phyloP scores from a whole-genome alignment of 306 rosid species.

The Castanea crenata region DNA sequence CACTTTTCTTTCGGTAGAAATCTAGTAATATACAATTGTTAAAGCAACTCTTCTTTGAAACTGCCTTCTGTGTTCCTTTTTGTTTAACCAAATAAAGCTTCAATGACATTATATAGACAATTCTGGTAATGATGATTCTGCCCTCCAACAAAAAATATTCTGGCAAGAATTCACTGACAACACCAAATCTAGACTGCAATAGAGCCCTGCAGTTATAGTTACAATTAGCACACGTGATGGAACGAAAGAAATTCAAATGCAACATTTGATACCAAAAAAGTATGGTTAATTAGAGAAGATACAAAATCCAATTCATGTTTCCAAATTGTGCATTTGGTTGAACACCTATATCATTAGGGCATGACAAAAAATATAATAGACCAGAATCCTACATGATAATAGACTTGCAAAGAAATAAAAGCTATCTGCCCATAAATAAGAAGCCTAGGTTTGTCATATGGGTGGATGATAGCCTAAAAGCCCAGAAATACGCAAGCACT shows the following conservation, averaged over 20 bases:
- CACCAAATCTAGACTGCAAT: constrained; percentile 4
- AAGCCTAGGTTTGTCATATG: background rate
- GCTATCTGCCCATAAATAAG: background rate
- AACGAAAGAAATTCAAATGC: background rate
- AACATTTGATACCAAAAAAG: background rate
- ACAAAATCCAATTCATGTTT: background rate
- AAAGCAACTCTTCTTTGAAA: background rate
- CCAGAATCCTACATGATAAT: background rate
- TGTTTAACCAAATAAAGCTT: background rate
- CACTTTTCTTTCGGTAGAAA: background rate
- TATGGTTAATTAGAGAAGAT: background rate
- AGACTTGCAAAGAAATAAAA: background rate
- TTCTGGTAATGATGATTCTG: constrained; percentile 9
- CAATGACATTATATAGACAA: background rate
- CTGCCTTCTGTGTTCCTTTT: background rate
- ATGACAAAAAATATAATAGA: background rate
- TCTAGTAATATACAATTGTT: background rate
- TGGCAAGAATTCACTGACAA: constrained; percentile 8
- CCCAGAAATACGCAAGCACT: background rate
- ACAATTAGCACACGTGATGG: background rate
- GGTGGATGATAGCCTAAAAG: background rate
- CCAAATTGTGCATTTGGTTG: background rate
- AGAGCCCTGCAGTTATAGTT: constrained; percentile 1
- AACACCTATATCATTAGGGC: background rate
- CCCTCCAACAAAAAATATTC: background rate